phyloP scores from a whole-genome alignment of 1,284 basidiomycete species.

The Mycena sp. region DNA sequence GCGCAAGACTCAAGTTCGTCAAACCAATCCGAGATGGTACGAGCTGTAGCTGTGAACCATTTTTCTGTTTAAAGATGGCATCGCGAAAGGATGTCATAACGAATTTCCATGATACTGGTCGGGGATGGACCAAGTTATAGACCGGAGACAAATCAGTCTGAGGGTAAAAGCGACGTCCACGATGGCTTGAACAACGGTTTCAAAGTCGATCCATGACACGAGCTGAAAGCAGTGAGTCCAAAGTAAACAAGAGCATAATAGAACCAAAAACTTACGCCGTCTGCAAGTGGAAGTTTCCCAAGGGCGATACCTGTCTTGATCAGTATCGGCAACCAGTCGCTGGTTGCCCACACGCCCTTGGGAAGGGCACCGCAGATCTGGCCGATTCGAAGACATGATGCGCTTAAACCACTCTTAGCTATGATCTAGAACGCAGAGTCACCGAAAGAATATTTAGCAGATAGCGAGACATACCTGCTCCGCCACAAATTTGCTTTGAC shows the following conservation, averaged over 20 bases:
- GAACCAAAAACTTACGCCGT: constrained; percentile 35
- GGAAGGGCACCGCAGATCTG: constrained; percentile 49
- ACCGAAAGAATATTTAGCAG: not conserved
- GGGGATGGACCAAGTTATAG: no score
- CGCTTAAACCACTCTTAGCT: not conserved
- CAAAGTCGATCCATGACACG: no score
- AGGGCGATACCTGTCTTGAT: constrained; percentile 45
- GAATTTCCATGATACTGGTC: no score
- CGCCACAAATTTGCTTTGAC: constrained; percentile 20
- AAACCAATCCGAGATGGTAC: constrained; percentile 43
- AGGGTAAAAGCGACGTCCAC: no score
- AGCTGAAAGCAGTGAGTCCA: constrained; percentile 16
- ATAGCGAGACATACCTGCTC: constrained; percentile 11
- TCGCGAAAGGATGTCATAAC: no score
- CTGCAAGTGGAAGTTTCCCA: constrained; percentile 38
- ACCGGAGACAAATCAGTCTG: no score
- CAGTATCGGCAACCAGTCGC: constrained; percentile 56
- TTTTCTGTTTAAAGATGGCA: constrained; percentile 10
- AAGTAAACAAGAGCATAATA: not conserved
- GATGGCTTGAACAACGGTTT: no score
- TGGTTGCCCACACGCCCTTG: constrained; percentile 53
- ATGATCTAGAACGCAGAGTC: not conserved
- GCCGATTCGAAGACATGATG: constrained; percentile 44
- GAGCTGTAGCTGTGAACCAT: constrained; percentile 33
- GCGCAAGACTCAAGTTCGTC: constrained; percentile 34